Evolutionary conservation across 116 monocot genomes (phyloP).

Genomic region (Zostera marina): DNA sequence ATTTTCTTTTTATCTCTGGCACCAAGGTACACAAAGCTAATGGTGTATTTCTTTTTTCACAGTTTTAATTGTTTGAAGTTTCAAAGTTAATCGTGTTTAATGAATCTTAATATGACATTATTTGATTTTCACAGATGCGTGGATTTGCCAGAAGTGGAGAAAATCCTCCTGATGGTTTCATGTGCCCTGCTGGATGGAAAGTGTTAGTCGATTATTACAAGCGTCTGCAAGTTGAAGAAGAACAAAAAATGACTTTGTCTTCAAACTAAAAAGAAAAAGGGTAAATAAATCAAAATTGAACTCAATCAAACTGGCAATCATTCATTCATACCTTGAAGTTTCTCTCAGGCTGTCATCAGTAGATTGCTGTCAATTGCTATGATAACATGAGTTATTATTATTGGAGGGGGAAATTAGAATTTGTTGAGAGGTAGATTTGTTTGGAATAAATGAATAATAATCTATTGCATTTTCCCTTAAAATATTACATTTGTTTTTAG

Average conservation of each 20-base stretch:
- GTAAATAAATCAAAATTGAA: too few species aligned
- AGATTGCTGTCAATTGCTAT: too few species aligned
- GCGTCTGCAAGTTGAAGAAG: slow-evolving; percentile 63
- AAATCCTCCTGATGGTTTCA: slow-evolving; percentile 90
- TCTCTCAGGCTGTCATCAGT: too few species aligned
- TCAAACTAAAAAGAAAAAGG: not conserved
- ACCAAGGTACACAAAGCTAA: slow-evolving; percentile 46
- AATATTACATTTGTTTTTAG: too few species aligned
- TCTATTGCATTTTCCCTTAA: too few species aligned
- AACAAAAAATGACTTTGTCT: slow-evolving; percentile 2
- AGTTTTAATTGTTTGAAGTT: not conserved
- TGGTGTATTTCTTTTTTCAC: not conserved
- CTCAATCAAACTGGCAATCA: too few species aligned
- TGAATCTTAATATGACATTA: not conserved
- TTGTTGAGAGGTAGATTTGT: too few species aligned
- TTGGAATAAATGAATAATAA: too few species aligned
- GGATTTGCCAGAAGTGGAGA: slow-evolving; percentile 72
- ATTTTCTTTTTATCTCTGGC: slow-evolving; percentile 96
- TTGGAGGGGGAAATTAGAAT: too few species aligned
- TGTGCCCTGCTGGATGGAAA: slow-evolving; percentile 95
- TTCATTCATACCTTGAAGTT: too few species aligned
- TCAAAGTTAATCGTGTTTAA: not conserved
- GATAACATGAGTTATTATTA: too few species aligned
- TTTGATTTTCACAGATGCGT: slow-evolving; percentile 48
- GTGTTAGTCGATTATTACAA: slow-evolving; percentile 85